Evolutionary conservation across 768 basidiomycete species (phyloP).

Genomic region (Sporobolomyces phaffii): DNA sequence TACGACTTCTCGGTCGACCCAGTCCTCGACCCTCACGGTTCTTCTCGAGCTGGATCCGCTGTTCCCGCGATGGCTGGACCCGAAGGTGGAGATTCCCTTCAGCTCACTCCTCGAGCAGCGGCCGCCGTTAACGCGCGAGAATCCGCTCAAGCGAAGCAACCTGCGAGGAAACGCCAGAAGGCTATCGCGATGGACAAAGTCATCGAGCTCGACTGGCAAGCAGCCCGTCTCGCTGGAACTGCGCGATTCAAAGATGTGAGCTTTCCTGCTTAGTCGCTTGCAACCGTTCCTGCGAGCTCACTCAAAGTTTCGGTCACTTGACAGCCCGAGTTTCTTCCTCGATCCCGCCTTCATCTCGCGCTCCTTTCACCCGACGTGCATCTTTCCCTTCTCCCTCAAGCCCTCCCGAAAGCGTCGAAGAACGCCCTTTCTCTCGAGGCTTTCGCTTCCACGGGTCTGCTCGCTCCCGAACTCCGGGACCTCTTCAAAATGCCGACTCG

Average conservation of each 20-base stretch:
- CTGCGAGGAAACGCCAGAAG: constrained; percentile 56
- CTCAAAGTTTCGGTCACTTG: background rate
- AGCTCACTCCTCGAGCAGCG: constrained; percentile 52
- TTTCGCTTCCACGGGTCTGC: constrained; percentile 75
- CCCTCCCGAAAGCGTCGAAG: constrained; percentile 66
- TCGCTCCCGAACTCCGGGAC: constrained; percentile 67
- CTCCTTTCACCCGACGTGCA: constrained; percentile 78
- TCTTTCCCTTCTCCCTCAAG: constrained; percentile 66
- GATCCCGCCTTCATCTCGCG: constrained; percentile 75
- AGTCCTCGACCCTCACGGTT: background rate
- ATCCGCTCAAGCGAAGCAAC: constrained; percentile 8
- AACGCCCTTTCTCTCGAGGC: constrained; percentile 58
- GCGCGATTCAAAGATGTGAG: constrained; percentile 61
- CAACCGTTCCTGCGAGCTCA: background rate
- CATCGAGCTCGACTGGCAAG: constrained; percentile 65
- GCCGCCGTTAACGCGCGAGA: constrained; percentile 43
- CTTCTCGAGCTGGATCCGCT: constrained; percentile 4
- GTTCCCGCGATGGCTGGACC: constrained; percentile 7
- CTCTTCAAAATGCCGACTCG: constrained; percentile 62
- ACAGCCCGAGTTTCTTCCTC: constrained; percentile 71
- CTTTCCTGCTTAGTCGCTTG: background rate
- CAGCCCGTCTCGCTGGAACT: constrained; percentile 56
- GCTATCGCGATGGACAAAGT: constrained; percentile 77
- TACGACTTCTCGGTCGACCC: too few species aligned
- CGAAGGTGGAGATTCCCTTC: constrained; percentile 18